phyloP scores from a whole-genome alignment of 176 grass and related monocot genomes.

The Oryza punctata region DNA sequence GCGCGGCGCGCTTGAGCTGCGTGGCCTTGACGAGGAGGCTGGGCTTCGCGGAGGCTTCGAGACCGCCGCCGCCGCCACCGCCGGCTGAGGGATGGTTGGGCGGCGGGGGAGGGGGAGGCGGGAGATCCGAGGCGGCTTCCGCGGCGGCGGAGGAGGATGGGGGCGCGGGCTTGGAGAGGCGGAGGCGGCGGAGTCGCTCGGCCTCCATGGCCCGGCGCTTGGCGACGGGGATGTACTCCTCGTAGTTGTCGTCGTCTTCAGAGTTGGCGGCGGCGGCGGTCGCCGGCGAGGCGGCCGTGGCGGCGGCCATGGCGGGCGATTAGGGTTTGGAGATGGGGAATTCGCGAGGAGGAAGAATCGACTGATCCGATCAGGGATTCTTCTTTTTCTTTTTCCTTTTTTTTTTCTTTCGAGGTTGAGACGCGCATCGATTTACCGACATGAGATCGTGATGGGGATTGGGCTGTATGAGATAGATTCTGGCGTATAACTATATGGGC shows the following conservation, averaged over 20 bases:
- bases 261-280: not conserved
- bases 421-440: slow-evolving; percentile 7
- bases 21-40: slow-evolving; percentile 58
- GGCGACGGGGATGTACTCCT: slow-evolving; percentile 66
- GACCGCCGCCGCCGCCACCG: not conserved
- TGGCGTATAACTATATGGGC: too few species aligned
- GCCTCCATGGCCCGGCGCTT: slow-evolving; percentile 62
- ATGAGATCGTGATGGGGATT: not conserved
- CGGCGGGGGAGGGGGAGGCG: not conserved
- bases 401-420: not conserved
- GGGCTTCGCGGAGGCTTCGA: slow-evolving; percentile 32
- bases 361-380: not conserved
- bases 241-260: slow-evolving; percentile 38
- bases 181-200: slow-evolving; percentile 45
- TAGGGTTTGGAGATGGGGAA: slow-evolving; percentile 17
- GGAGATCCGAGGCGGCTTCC: not conserved
- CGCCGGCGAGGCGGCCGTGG: not conserved
- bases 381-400: not conserved
- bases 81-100: not conserved
- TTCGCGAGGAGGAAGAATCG: not conserved
- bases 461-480: not conserved
- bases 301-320: slow-evolving; percentile 23
- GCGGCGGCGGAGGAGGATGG: slow-evolving; percentile 22
- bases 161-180: slow-evolving; percentile 30
- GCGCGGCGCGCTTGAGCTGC: slow-evolving; percentile 63